Percentiles rank a stretch among this genome's conserved stretches.
Evolutionary conservation across 257 asterid species (phyloP).

Genomic region (Nicotiana benthamiana): DNA sequence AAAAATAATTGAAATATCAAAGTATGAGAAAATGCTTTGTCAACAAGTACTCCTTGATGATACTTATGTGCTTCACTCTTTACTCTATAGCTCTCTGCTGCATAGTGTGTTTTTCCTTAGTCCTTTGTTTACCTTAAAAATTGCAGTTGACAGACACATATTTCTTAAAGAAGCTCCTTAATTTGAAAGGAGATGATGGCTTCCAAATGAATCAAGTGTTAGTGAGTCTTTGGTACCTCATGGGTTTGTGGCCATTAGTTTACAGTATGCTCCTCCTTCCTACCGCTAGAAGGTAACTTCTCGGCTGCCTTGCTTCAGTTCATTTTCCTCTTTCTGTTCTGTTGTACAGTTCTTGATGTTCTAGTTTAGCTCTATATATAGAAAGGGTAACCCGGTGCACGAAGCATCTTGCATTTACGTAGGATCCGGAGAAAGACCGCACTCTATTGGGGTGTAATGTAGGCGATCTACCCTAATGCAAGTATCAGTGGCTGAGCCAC

Average conservation of each 20-base stretch:
- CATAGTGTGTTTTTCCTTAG: background rate
- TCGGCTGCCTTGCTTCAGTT: background rate
- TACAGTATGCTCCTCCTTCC: constrained; percentile 87
- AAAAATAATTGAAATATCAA: background rate
- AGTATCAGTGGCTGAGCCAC: too few relatives aligned
- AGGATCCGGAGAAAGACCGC: too few relatives aligned
- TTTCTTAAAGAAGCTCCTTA: constrained; percentile 68
- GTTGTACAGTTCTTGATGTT: background rate
- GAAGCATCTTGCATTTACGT: too few relatives aligned
- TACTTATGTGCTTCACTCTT: background rate
- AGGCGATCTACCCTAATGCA: too few relatives aligned
- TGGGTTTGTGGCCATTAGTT: constrained; percentile 88
- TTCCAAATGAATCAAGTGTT: constrained; percentile 71
- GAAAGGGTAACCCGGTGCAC: too few relatives aligned
- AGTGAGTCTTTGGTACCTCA: constrained; percentile 72
- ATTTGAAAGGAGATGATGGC: constrained; percentile 86
- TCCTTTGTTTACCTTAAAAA: background rate
- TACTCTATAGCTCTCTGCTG: background rate
- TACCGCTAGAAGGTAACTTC: constrained; percentile 68
- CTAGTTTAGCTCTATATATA: background rate
- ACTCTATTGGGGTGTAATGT: too few relatives aligned
- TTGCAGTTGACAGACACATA: constrained; percentile 62
- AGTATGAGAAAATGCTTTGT: background rate
- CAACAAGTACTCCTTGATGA: background rate
- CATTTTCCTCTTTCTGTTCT: background rate